Conservation (phyloP, 352 stramenopile species). For the Phytophthora lateralis region DNA sequence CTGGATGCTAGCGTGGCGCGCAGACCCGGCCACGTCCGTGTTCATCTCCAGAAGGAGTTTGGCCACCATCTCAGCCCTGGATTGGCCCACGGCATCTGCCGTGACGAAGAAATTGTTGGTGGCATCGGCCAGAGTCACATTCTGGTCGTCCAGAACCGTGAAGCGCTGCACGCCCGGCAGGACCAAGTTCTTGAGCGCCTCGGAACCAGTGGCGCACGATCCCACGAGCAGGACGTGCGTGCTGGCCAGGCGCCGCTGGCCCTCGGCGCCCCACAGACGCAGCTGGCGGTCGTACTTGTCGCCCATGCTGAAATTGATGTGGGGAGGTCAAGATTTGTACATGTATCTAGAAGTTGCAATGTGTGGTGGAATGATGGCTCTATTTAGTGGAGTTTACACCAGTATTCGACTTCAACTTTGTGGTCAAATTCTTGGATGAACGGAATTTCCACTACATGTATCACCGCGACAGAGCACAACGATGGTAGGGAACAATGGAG, state of each 20-base stretch:
- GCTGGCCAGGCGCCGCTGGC: slow-evolving; percentile 89
- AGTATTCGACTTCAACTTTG: slow-evolving; percentile 10
- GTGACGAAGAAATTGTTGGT: slow-evolving; percentile 96
- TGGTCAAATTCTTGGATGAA: not conserved
- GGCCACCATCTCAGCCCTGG: slow-evolving; percentile 81
- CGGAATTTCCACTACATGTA: too few species aligned
- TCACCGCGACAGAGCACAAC: too few species aligned
- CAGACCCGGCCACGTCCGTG: slow-evolving; percentile 84
- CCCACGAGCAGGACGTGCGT: slow-evolving; percentile 93
- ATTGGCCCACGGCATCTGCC: slow-evolving; percentile 48
- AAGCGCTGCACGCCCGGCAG: slow-evolving; percentile 91
- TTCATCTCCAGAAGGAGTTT: slow-evolving; percentile 96
- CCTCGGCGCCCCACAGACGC: slow-evolving; percentile 96
- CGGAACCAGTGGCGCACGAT: slow-evolving; percentile 92
- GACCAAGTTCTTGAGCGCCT: slow-evolving; percentile 99
- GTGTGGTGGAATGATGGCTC: slow-evolving; percentile 3
- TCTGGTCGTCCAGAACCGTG: slow-evolving; percentile 93
- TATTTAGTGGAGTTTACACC: not conserved
- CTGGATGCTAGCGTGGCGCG: slow-evolving; percentile 50
- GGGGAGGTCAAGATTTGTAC: not conserved
- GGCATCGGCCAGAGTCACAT: slow-evolving; percentile 72
- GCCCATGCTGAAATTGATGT: slow-evolving; percentile 23
- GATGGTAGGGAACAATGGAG: not conserved
- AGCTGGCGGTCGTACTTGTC: slow-evolving; percentile 99
- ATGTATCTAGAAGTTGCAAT: not conserved